Evolutionary conservation across 2,329 filamentous ascomycete species (phyloP).

Genomic region (Exophiala sp.): DNA sequence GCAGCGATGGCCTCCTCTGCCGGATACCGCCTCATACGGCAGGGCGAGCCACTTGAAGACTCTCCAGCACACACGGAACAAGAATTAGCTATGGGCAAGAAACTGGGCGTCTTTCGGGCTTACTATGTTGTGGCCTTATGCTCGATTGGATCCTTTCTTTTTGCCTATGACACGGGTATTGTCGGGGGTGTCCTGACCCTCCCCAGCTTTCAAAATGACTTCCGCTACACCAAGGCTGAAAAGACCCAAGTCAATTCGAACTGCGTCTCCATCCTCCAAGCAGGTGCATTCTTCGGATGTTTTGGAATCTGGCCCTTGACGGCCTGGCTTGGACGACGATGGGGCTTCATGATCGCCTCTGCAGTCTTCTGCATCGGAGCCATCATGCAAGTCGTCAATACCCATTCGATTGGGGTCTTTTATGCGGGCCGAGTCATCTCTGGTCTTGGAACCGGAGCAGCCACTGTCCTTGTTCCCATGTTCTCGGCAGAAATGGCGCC

Average conservation of each 20-base stretch:
- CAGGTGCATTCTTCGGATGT: constrained; percentile 49
- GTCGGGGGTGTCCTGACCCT: constrained; percentile 45
- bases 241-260: constrained; percentile 43
- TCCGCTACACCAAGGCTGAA: constrained; percentile 37
- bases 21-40: constrained; percentile 16
- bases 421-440: constrained; percentile 46
- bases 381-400: constrained; percentile 43
- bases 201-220: constrained; percentile 40
- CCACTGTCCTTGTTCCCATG: constrained; percentile 41
- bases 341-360: constrained; percentile 43
- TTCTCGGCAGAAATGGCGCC: constrained; percentile 44
- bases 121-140: constrained; percentile 35
- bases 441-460: constrained; percentile 46
- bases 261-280: constrained; percentile 47
- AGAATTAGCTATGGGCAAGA: constrained; percentile 31
- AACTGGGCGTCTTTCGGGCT: constrained; percentile 35
- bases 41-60: constrained; percentile 13
- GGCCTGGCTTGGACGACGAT: constrained; percentile 42
- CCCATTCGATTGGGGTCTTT: constrained; percentile 41
- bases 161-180: constrained; percentile 42
- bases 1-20: constrained; percentile 18
- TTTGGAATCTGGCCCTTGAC: constrained; percentile 47
- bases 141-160: constrained; percentile 38
- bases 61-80: constrained; percentile 5
- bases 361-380: constrained; percentile 37